Base-by-base conservation (phyloP, 805 yeast species). In the Kockiozyma suomiensis region DNA sequence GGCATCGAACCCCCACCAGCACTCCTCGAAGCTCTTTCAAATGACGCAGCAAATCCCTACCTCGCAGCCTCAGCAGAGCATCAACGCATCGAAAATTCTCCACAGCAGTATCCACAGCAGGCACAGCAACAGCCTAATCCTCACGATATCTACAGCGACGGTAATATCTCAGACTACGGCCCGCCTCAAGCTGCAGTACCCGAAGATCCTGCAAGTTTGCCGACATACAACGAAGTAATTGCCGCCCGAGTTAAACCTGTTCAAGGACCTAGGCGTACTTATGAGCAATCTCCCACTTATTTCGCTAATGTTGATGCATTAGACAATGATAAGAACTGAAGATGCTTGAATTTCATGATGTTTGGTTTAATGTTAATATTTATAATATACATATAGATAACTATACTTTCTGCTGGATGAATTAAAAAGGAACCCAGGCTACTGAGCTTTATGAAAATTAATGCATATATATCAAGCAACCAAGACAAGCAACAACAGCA, bases 191-290 rank as follows among this genome's bases (percentile, higher is more conserved):
- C 19, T 38, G 42, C n/a, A 2, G 38, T 13, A 5, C 38, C 12
- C 19, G 10, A 15, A 15, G 42, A 32, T n/a, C 33, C 54, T 10
- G 57, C 43, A 25, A 26, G 37, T 4, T 50, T 58, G 35, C 66
- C 66, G 43, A 63, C 66, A 21, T 63, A 63, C 26, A 50, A 35
- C 38, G 66, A 63, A 42, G 61, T 60, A 23, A 45, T 62, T 23
- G 56, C 52, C 19, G 45, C 47, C 15, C 26, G 47, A 2, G 42
- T 58, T 6, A 38, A 19, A 51, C 60, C 66, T 1, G 53, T 57
- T 17, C 19, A 30, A 17, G 65, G 65, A n/a, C 62, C 65, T 25
- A 19, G 66, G 25, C 59, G 62, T 23, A 46, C 48, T 15, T 61
- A 43, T 43, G 45, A 50, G 42, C 62, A 57, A 32, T 21, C 42